Conservation (phyloP, 768 basidiomycete species). For the Mycena albidolilacea region DNA sequence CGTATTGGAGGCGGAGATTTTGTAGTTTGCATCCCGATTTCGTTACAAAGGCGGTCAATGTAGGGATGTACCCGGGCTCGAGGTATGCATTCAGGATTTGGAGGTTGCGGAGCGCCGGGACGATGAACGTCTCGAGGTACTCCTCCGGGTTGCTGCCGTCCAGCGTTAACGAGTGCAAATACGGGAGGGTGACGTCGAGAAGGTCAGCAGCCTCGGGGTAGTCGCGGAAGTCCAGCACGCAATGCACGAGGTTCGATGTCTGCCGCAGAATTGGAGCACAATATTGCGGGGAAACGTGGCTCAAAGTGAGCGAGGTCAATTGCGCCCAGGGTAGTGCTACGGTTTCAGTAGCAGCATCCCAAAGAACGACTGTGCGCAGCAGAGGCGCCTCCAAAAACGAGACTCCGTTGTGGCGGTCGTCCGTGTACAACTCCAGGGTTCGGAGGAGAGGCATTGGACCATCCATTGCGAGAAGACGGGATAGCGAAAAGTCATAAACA, state of each 20-base stretch:
- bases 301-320: not conserved
- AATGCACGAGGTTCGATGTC: not conserved
- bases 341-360: no score
- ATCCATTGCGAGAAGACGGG: not conserved
- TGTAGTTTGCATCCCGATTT: no score
- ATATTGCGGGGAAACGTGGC: not conserved
- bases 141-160: no score
- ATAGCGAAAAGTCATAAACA: not conserved
- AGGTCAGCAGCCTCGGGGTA: not conserved
- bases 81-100: not conserved
- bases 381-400: not conserved
- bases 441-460: not conserved
- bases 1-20: no score
- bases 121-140: not conserved
- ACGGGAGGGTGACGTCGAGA: not conserved
- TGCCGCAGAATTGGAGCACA: not conserved
- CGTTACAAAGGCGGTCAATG: not conserved
- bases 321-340: not conserved
- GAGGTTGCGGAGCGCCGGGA: not conserved
- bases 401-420: not conserved
- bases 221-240: not conserved
- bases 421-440: not conserved
- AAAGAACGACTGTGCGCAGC: not conserved
- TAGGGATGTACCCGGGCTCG: not conserved
- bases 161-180: not conserved